These are phyloP conservation scores for Bidens hawaiensis DNA, from an alignment of 140 eudicot genomes.

Conservation along the genomic window DNA sequence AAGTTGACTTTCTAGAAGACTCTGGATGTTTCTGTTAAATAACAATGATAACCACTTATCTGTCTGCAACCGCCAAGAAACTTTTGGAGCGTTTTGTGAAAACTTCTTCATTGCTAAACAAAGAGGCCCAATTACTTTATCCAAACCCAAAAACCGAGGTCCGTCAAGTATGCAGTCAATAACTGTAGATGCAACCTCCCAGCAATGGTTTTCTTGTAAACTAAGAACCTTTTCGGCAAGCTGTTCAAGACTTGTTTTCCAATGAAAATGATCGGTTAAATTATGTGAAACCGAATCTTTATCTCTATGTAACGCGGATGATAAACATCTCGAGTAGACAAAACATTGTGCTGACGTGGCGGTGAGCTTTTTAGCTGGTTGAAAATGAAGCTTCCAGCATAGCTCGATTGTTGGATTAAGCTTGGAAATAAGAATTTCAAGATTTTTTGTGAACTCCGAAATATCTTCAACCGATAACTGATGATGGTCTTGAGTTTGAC, in stretches of 20 bases:
- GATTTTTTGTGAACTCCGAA: slow-evolving; percentile 36
- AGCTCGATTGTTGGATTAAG: slow-evolving; percentile 62
- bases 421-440: slow-evolving; percentile 56
- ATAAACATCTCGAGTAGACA: slow-evolving; percentile 59
- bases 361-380: slow-evolving; percentile 47
- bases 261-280: slow-evolving; percentile 30
- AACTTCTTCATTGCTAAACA: slow-evolving; percentile 59
- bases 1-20: slow-evolving; percentile 42
- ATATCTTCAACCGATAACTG: slow-evolving; percentile 55
- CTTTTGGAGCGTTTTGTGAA: slow-evolving; percentile 67
- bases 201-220: slow-evolving; percentile 61
- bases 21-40: slow-evolving; percentile 41
- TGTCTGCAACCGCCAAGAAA: slow-evolving; percentile 75
- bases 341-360: slow-evolving; percentile 61
- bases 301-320: slow-evolving; percentile 42
- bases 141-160: slow-evolving; percentile 44
- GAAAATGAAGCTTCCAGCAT: slow-evolving; percentile 80
- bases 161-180: slow-evolving; percentile 63
- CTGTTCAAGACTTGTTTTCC: slow-evolving; percentile 64
- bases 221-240: slow-evolving; percentile 45
- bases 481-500: slow-evolving; percentile 27
- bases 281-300: slow-evolving; percentile 29
- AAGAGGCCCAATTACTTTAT: slow-evolving; percentile 41
- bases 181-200: slow-evolving; percentile 82
- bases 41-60: slow-evolving; percentile 67